Base-by-base conservation (phyloP, 768 basidiomycete species). In the Gautieria morchelliformis region DNA sequence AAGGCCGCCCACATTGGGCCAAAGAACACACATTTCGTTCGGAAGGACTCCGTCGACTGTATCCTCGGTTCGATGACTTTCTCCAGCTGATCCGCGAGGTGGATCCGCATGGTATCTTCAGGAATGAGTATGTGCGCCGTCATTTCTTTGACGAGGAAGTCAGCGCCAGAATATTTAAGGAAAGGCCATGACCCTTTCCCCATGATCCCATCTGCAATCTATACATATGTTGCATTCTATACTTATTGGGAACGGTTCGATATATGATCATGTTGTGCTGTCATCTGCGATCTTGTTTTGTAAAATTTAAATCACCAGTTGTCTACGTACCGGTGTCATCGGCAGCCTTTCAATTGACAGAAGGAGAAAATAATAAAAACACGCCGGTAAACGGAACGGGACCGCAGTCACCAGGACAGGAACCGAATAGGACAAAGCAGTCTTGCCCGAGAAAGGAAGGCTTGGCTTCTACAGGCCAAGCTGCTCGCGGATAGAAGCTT, bases 1-100 rank as follows among this genome's bases (percentile, higher is more conserved):
- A 78, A 41, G 95, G 93, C 7, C 78, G 89, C 45, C 93, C 95
- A 8, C 95, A 98, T 73, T 98, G 95, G 95, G 95, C 93, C 0
- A 98, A 98, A 71, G 79, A 89, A n/a, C 95, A 97, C 68, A 71
- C 72, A 22, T 77, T 94, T 39, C 74, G 77, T 45, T 87, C 88
- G 2, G 75, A 76, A 45, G 70, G 73, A 32, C 78, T 96, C 55
- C 79, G 80, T 53, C 65, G 64, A 56, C 71, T 89, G 12, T 98
- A 98, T 71, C 89, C 93, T 22, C 79, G 74, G 59, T 96, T 93
- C 70, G 80, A 83, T 62, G 83, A 86, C 63, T 97, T 91, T 71
- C 72, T 79, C 27, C 66, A 70, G 44, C 79, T 94, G 51, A 70
- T 94, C 47, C 68, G 81, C 45, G 67, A 73, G 9, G 83, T 87